Evolutionary conservation across 306 rosid genomes (phyloP).

Genomic region (Trifolium repens): DNA sequence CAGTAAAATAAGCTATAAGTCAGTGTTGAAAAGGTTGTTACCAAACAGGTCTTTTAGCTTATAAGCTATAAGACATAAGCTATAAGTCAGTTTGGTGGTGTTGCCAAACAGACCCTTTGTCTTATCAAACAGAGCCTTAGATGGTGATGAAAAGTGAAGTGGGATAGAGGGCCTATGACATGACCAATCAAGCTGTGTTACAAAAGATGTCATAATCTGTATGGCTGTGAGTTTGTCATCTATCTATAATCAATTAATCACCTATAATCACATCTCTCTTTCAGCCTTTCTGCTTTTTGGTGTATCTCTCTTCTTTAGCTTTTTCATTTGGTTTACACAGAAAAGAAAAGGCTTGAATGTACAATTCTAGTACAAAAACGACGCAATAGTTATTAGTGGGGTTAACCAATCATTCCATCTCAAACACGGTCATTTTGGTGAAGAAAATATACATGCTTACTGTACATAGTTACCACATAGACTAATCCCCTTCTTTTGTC

Average conservation of each 20-base stretch:
- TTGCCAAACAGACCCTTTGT: too few relatives aligned
- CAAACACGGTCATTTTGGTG: neutral
- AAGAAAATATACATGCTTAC: neutral
- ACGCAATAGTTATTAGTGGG: neutral
- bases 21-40: too few relatives aligned
- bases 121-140: too few relatives aligned
- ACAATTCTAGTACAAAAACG: neutral
- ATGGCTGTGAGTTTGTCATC: neutral
- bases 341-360: neutral
- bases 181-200: constrained; percentile 14
- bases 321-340: neutral
- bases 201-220: neutral
- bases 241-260: neutral
- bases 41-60: too few relatives aligned
- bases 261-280: constrained; percentile 6
- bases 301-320: neutral
- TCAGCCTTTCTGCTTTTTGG: neutral
- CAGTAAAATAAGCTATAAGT: too few relatives aligned
- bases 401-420: neutral
- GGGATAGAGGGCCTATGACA: neutral
- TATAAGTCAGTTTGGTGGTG: too few relatives aligned
- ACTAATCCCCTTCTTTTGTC: too few relatives aligned
- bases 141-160: neutral
- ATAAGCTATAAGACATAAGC: too few relatives aligned
- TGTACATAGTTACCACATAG: neutral